These are phyloP conservation scores for Globisporangium camurandrum DNA, from an alignment of 352 stramenopile genomes.

Conservation along the genomic window DNA sequence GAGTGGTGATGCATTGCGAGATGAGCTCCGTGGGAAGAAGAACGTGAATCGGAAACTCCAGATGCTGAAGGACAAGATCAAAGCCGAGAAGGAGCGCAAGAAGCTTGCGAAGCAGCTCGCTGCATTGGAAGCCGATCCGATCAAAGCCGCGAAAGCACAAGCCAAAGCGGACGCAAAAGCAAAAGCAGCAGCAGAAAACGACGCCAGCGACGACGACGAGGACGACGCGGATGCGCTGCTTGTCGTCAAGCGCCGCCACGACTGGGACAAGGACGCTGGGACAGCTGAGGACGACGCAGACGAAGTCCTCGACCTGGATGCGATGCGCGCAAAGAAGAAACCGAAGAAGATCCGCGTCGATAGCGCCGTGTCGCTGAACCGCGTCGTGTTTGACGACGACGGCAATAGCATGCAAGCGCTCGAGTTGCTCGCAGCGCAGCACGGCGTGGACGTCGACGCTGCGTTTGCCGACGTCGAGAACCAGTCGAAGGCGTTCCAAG, in stretches of 20 bases:
- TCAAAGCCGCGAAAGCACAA: constrained; percentile 19
- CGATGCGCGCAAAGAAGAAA: constrained; percentile 70
- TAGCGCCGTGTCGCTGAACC: constrained; percentile 54
- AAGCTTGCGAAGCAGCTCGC: constrained; percentile 72
- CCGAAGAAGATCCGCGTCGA: constrained; percentile 78
- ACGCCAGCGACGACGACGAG: constrained; percentile 10
- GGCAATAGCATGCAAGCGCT: constrained; percentile 71
- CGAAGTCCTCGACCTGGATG: constrained; percentile 47
- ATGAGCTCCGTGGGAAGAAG: constrained; percentile 90
- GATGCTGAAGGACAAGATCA: constrained; percentile 98
- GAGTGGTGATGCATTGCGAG: constrained; percentile 73
- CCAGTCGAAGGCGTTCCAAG: constrained; percentile 53
- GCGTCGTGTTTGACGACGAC: constrained; percentile 94
- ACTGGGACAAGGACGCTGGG: constrained; percentile 50
- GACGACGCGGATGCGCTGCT: constrained; percentile 89
- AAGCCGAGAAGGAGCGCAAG: constrained; percentile 93
- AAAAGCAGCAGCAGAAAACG: no score
- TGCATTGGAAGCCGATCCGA: constrained; percentile 25
- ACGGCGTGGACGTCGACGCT: constrained; percentile 19
- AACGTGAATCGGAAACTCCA: constrained; percentile 97
- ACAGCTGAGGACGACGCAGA: constrained; percentile 39
- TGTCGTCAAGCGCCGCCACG: constrained; percentile 89
- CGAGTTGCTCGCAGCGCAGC: constrained; percentile 47
- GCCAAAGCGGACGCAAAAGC: constrained; percentile 26
- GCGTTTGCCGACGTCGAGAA: constrained; percentile 61